These are phyloP conservation scores for Calophaca sinica DNA, from an alignment of 306 rosid genomes.

Conservation along the genomic window DNA sequence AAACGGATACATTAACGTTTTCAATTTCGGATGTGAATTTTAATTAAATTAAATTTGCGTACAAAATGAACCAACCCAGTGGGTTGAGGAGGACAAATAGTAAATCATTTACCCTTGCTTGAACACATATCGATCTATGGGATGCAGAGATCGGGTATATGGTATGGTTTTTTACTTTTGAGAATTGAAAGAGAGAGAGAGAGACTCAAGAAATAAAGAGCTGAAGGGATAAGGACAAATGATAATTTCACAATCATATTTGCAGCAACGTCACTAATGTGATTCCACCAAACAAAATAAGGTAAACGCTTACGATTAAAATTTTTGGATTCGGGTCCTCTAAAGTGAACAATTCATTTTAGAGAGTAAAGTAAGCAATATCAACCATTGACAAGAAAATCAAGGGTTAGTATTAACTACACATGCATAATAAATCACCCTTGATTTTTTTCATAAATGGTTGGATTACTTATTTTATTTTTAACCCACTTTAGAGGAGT, in stretches of 20 bases:
- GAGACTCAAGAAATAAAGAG: not conserved
- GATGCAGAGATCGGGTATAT: not conserved
- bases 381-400: too few species aligned
- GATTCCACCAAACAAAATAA: too few species aligned
- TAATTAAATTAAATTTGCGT: not conserved
- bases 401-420: too few species aligned
- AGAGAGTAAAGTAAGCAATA: too few species aligned
- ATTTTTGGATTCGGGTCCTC: too few species aligned
- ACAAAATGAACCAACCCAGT: not conserved
- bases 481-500: too few species aligned
- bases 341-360: too few species aligned
- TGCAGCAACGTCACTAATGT: not conserved
- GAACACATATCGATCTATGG: constrained; percentile 39
- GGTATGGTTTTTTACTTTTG: constrained; percentile 11
- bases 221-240: not conserved
- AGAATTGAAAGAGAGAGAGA: not conserved
- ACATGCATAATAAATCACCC: too few species aligned
- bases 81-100: not conserved
- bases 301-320: too few species aligned
- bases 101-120: constrained; percentile 23
- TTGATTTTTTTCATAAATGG: too few species aligned
- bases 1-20: not conserved
- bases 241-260: not conserved
- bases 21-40: not conserved
- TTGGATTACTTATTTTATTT: too few species aligned